Evolutionary conservation across 805 yeast genomes (phyloP).

Genomic region (Limtongia smithiae): DNA sequence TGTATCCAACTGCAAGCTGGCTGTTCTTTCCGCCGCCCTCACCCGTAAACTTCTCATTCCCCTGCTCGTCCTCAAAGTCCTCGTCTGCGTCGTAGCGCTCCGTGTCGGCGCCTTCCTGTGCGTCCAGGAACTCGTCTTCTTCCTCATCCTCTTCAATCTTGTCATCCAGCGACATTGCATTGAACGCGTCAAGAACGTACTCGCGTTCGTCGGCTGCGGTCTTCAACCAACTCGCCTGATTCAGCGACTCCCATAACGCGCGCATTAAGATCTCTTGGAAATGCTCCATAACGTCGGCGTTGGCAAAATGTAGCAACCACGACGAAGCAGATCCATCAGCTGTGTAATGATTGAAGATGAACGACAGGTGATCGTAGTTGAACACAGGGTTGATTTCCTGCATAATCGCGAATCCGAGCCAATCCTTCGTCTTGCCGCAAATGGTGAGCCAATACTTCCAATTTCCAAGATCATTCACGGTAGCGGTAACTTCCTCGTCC

Average conservation of each 20-base stretch:
- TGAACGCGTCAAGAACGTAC: constrained; percentile 56
- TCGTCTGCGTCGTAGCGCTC: constrained; percentile 31
- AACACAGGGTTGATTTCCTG: constrained; percentile 64
- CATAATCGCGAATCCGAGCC: constrained; percentile 44
- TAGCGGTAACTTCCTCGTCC: constrained; percentile 37
- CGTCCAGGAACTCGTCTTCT: constrained; percentile 41
- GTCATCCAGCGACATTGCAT: constrained; percentile 38
- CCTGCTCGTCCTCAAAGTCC: constrained; percentile 41
- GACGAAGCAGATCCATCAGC: constrained; percentile 48
- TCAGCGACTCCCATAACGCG: constrained; percentile 59
- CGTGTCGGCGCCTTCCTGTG: constrained; percentile 14
- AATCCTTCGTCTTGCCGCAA: constrained; percentile 31
- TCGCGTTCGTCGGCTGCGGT: constrained; percentile 47
- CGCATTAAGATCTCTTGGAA: constrained; percentile 55
- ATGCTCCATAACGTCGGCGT: constrained; percentile 40
- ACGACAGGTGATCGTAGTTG: constrained; percentile 52
- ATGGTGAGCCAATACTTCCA: constrained; percentile 56
- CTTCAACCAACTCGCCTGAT: constrained; percentile 49
- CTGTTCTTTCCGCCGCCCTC: constrained; percentile 55
- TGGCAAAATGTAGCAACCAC: constrained; percentile 57
- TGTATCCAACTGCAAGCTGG: constrained; percentile 65
- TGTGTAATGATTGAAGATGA: constrained; percentile 59
- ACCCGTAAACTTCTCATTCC: constrained; percentile 37
- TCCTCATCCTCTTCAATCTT: constrained; percentile 38
- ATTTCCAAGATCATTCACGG: constrained; percentile 45